These are phyloP conservation scores for Aphanocladium album DNA, from an alignment of 2,329 filamentous ascomycete species.

Conservation along the genomic window DNA sequence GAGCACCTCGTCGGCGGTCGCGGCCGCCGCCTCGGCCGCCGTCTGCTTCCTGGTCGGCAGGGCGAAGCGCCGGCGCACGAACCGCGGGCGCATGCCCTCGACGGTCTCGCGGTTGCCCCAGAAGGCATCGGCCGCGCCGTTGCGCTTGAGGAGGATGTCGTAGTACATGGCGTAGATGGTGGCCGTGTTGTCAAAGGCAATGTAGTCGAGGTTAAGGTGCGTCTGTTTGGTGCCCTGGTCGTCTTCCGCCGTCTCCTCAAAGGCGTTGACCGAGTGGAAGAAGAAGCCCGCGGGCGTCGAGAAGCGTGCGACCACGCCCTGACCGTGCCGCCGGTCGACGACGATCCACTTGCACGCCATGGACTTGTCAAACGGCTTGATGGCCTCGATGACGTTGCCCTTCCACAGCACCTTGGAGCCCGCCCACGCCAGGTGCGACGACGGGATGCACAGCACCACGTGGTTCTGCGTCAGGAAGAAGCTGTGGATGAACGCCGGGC, in stretches of 20 bases:
- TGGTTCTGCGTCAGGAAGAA: conserved; percentile 62
- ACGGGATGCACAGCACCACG: conserved; percentile 65
- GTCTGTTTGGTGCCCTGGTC: conserved; percentile 55
- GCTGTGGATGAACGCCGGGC: conserved; percentile 66
- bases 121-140: conserved; percentile 18
- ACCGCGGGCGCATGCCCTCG: conserved; percentile 15
- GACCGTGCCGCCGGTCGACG: conserved; percentile 54
- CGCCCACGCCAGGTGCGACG: conserved; percentile 47
- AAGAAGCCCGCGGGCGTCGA: conserved; percentile 60
- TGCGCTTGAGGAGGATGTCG: conserved; percentile 50
- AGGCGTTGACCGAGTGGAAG: conserved; percentile 70
- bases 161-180: conserved; percentile 60
- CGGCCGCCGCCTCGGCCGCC: neutral
- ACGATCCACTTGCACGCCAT: conserved; percentile 61
- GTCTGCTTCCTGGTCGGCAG: neutral
- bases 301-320: conserved; percentile 59
- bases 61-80: conserved; percentile 3
- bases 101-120: conserved; percentile 25
- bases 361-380: conserved; percentile 51
- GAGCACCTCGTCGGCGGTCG: conserved; percentile 19
- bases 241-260: conserved; percentile 47
- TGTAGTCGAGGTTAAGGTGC: conserved; percentile 50
- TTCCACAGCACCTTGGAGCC: conserved; percentile 55
- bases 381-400: conserved; percentile 58
- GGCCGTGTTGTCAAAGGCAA: conserved; percentile 6